These are phyloP conservation scores for Microbotryum intermedium DNA, from an alignment of 1,284 basidiomycete genomes.

Conservation along the genomic window DNA sequence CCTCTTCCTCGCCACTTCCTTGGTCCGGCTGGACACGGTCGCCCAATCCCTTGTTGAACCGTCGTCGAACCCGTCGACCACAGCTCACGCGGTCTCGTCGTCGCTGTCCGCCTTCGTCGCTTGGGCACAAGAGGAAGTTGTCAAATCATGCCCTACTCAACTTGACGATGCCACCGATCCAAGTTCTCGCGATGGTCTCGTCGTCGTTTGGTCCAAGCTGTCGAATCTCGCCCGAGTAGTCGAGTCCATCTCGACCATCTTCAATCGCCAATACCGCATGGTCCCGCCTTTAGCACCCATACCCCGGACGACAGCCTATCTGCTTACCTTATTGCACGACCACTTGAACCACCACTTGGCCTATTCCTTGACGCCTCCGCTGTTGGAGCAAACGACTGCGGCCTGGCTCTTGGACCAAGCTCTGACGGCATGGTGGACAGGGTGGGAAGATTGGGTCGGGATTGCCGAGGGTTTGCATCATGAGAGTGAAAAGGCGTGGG, in stretches of 20 bases:
- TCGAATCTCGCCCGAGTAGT: not conserved
- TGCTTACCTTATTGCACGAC: not conserved
- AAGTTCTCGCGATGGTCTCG: not conserved
- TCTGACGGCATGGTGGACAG: not conserved
- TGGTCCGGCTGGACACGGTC: slow-evolving; percentile 2
- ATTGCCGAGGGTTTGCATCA: not conserved
- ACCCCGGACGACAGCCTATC: not conserved
- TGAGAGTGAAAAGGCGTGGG: not conserved
- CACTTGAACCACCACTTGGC: not conserved
- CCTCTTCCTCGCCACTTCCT: not conserved
- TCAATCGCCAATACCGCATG: not conserved
- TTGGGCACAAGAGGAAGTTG: not conserved
- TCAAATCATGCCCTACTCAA: not conserved
- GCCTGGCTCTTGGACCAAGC: slow-evolving; percentile 4
- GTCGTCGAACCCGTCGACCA: not conserved
- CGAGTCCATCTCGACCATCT: not conserved
- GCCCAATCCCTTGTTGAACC: not conserved
- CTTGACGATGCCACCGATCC: not conserved
- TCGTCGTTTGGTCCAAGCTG: not conserved
- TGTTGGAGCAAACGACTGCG: not conserved
- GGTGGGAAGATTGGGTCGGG: slow-evolving; percentile 2
- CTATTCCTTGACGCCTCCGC: not conserved
- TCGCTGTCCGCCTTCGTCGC: not conserved
- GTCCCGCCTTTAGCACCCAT: not conserved
- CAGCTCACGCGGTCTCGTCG: not conserved